Conservation (phyloP, 2,329 filamentous ascomycete genomes). For the Madurella fahalii region DNA sequence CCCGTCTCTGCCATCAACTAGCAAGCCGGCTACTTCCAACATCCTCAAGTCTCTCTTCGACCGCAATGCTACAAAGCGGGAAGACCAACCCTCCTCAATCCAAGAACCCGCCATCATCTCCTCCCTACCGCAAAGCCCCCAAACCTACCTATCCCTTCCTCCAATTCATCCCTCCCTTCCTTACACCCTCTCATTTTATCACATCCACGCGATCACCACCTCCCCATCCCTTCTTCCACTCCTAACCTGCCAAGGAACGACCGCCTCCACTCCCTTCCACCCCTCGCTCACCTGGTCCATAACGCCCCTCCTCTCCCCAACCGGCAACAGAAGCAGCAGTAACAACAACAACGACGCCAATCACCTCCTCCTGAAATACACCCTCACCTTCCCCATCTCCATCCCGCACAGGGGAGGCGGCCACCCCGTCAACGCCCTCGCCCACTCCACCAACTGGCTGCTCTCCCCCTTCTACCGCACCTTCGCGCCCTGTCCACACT, state of each 20-base stretch:
- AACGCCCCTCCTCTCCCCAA: not conserved
- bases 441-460: not conserved
- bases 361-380: not conserved
- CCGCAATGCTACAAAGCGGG: not conserved
- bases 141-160: not conserved
- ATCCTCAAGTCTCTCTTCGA: not conserved
- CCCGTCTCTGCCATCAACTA: not conserved
- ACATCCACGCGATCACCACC: not conserved
- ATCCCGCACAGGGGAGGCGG: not conserved
- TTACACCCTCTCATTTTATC: not conserved
- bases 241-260: not conserved
- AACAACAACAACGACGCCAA: not conserved
- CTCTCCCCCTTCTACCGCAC: not conserved
- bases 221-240: not conserved
- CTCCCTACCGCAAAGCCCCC: not conserved
- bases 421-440: not conserved
- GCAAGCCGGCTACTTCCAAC: not conserved
- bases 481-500: not conserved
- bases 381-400: not conserved
- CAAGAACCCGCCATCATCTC: not conserved
- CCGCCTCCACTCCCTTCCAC: not conserved
- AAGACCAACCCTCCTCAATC: not conserved
- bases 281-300: not conserved
- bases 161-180: not conserved
- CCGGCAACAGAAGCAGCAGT: not conserved